Base-by-base conservation (phyloP, 495 filamentous ascomycete genomes). In the Penicillium bialowiezense region DNA sequence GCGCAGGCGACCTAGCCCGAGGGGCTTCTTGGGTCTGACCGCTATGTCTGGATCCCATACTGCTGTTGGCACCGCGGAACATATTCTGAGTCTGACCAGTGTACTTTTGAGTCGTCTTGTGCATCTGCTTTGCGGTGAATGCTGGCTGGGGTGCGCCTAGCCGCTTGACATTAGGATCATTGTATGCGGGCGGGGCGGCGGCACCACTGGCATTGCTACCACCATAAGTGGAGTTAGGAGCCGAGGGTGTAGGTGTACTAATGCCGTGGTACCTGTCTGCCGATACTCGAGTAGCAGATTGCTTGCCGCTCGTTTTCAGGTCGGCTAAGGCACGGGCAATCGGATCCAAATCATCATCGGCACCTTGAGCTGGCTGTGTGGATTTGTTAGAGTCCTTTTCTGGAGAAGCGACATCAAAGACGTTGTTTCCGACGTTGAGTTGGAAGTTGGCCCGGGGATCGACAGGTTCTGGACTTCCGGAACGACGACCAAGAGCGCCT, bases 181-280 rank as follows among this genome's bases (percentile, higher is more conserved):
- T 81, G 59, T 97, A 97, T 0, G 88, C 87, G 2, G 95, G 93
- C 6, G 93, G 91, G 19, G 69, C 60, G 40, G 69, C 60, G 40
- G 65, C 55, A 36, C 55, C 65, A 26, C 60, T 62, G 21, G 66
- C 55, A 48, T 50, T 52, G 29, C 85, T 89, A 6, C 84, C 84
- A 19, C 82, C 79, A 19, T 78, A 74, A 13, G 81, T 64, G n/a
- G 73, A 69, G 17, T 80, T 72, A 10, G 86, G 91, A 10, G 78
- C 85, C 2, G 95, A 93, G 0, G 91, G 95, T 40, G 86, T 73
- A 3, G 61, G 61, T 6, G 61, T 59, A 1, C 47, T 42, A 38
- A 99, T 82, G 19, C 95, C 95, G 59, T 93, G 89, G 65, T 95
- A 97, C 52, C 87, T 82, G 61, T 99, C 95, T 34, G 92, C 95